Base-by-base conservation (phyloP, 1,284 basidiomycete genomes). In the Puccinia coronata region DNA sequence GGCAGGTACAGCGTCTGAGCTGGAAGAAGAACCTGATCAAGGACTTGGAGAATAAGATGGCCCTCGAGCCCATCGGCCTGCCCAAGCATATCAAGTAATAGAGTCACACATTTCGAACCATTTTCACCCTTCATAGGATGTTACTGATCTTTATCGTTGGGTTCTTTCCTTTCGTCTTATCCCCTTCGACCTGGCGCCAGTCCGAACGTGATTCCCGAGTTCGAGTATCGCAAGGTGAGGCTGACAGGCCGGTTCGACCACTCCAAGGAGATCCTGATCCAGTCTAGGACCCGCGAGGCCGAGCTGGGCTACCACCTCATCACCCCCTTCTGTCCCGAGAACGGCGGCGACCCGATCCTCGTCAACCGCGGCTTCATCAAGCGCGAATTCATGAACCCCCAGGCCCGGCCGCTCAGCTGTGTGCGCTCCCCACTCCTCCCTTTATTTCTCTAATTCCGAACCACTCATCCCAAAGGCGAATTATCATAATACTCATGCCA, bases 21-120 rank as follows among this genome's bases (percentile, higher is more conserved):
- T 99, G 97, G 97, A 99, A 99, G 87, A 88, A 98, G 43, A 90
- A 90, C 74, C 89, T 99, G 82, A 98, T 99, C 83, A 94, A 98
- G 83, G 94, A 98, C 85, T 89, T 99, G 61, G 93, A 98, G 85
- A 91, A 93, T 86, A 98, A 98, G 87, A 88, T 98, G 39, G 89
- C 92, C 82, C 89, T 92, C 41, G 90, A 91, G 49, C 93, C 97
- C 0, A 90, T 99, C 82, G 86, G 88, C 34, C 88, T 99, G 34
- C 96, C 96, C 0, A 89, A 89, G 59, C 90, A 91, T 86, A 91
- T 99, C 88, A 96, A 98, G 95, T 97, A 82, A 67, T 65, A 43
- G 14, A 80, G 39, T 31, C 14, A 34, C 9, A 65, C 28, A 65
- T 18, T 49, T 11, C 34, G 23, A n/a, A n/a, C 20, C 11, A 65